phyloP scores from a whole-genome alignment of 345 rosid genomes.

The Sisymbrium irio region DNA sequence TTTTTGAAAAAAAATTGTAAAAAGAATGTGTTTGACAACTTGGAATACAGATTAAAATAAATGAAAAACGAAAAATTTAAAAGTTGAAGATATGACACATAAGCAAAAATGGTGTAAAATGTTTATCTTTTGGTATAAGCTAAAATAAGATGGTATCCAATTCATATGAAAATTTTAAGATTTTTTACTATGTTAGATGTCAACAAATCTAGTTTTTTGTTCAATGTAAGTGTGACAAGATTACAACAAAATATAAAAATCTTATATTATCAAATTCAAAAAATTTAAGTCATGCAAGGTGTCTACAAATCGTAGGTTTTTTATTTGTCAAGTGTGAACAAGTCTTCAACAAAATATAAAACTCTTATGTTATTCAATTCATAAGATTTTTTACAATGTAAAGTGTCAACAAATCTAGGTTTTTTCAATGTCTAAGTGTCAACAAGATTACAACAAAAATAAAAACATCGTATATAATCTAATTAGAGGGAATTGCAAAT shows the following conservation, averaged over 20 bases:
- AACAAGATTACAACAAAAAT: not conserved
- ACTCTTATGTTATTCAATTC: not conserved
- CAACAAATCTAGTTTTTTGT: not conserved
- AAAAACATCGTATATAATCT: not conserved
- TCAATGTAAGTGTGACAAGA: not conserved
- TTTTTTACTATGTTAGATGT: slow-evolving; percentile 1
- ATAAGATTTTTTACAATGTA: not conserved
- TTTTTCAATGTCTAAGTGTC: not conserved
- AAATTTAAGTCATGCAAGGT: too few species aligned
- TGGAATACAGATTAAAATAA: too few species aligned
- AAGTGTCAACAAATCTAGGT: slow-evolving; percentile 15
- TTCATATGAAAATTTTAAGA: not conserved
- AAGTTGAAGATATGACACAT: too few species aligned
- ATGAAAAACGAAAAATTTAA: too few species aligned
- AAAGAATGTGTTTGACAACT: too few species aligned
- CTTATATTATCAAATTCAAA: not conserved
- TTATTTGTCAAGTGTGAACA: not conserved
- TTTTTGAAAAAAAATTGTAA: too few species aligned
- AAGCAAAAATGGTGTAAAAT: too few species aligned
- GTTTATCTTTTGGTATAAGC: too few species aligned
- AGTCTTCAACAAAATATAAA: slow-evolving; percentile 1
- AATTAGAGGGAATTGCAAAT: not conserved
- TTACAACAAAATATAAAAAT: not conserved
- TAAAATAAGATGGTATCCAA: not conserved
- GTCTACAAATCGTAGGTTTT: slow-evolving; percentile 7